Evolutionary conservation across 257 asterid species (phyloP).

Genomic region (Coffea eugenioides): DNA sequence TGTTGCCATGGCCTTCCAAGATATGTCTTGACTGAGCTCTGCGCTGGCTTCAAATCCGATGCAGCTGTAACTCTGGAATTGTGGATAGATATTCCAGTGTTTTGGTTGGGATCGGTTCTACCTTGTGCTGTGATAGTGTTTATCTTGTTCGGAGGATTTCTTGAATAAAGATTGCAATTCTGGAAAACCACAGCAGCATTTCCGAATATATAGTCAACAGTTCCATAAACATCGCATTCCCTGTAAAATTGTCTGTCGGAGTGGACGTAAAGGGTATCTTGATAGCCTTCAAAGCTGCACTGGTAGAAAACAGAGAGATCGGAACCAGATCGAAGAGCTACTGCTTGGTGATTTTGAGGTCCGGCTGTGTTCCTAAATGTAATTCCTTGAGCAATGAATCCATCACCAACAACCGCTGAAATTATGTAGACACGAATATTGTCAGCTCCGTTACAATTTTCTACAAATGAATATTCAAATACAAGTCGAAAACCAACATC

Average conservation of each 20-base stretch:
- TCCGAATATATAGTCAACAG: conserved; percentile 86
- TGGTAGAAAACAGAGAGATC: conserved; percentile 76
- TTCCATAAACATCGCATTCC: conserved; percentile 77
- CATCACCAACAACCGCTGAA: conserved; percentile 20
- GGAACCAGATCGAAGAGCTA: conserved; percentile 78
- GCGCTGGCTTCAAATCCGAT: conserved; percentile 50
- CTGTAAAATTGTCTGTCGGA: conserved; percentile 69
- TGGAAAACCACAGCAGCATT: conserved; percentile 85
- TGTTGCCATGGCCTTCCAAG: conserved; percentile 89
- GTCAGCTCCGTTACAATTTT: neutral
- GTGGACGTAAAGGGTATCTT: conserved; percentile 76
- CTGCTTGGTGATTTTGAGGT: conserved; percentile 67
- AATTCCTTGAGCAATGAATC: conserved; percentile 54
- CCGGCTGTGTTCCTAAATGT: conserved; percentile 87
- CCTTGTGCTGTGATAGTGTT: conserved; percentile 88
- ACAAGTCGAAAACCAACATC: too few relatives aligned
- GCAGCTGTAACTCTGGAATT: conserved; percentile 57
- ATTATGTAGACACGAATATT: neutral
- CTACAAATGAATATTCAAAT: neutral
- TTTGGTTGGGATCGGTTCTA: conserved; percentile 71
- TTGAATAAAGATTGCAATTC: conserved; percentile 61
- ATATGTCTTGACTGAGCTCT: conserved; percentile 63
- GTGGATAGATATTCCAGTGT: conserved; percentile 80
- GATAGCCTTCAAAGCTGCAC: conserved; percentile 87
- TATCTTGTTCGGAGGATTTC: conserved; percentile 57